phyloP scores from a whole-genome alignment of 352 stramenopile genomes.

The Globisporangium camurandrum region DNA sequence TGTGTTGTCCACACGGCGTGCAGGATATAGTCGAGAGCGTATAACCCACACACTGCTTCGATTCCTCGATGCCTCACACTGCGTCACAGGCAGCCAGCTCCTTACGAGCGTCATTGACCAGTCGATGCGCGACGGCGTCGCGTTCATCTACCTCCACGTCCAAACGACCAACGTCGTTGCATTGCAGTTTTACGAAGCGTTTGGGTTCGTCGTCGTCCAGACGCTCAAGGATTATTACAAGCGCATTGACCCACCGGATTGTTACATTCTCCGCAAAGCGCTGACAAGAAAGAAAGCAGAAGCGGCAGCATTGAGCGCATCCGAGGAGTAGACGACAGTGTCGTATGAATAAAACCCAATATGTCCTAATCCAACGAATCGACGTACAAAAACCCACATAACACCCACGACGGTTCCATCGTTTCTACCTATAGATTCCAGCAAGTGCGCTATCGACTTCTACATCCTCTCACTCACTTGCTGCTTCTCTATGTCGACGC shows the following conservation, averaged over 20 bases:
- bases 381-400: no score
- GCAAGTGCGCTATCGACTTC: not conserved
- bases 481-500: no score
- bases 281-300: no score
- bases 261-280: conserved; percentile 85
- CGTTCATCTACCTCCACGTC: conserved; percentile 84
- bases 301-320: no score
- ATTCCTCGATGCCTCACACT: no score
- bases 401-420: no score
- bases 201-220: conserved; percentile 85
- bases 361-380: no score
- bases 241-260: conserved; percentile 90
- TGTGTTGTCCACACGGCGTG: no score
- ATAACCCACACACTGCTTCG: no score
- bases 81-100: conserved; percentile 29
- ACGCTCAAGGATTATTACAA: conserved; percentile 94
- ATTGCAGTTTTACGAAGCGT: conserved; percentile 86
- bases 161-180: conserved; percentile 90
- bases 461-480: not conserved
- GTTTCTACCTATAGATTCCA: no score
- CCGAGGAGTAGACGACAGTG: conserved; percentile 1
- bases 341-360: no score
- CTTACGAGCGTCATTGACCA: conserved; percentile 32
- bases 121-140: conserved; percentile 27
- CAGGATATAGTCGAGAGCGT: no score